Evolutionary conservation across 306 rosid species (phyloP), one percentile per base, ranked within the genome.

Genomic region (Sicyos baderoa): DNA sequence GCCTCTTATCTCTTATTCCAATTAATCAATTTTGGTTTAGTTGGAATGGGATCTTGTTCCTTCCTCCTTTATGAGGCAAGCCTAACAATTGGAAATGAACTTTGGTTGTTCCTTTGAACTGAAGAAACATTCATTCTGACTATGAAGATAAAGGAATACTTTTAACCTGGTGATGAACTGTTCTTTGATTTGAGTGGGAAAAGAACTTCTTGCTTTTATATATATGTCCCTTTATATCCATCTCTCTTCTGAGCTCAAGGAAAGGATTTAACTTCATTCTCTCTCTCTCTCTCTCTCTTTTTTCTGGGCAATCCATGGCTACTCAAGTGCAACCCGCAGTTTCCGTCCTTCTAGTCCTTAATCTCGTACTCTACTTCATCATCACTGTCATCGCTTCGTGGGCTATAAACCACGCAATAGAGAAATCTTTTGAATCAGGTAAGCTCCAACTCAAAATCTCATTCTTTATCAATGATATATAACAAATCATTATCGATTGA

Each of bases 381-480:
- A 79, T 90, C 1, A 72, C 81, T 11, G 89, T 75, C n/a, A 85
- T 88, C 48, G 90, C 99, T 52, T 77, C 96, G 25, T 90, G 99
- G 99, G 96, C 91, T 16, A 79, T 85, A 54, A 87, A 88, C 75
- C 91, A 93, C 73, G 97, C 88, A 23, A 85, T 93, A 72, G 75
- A 88, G 75, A 85, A 79, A 68, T 70, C 97, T 65, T 76, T 45
- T 2, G 91, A 93, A 76, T 3, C 88, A 75, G 97, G 99, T 93
- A 75, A 59, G 4, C 65, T 71, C 9, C 51, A 2, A 25, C 49
- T 58, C 54, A 10, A n/a, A n/a, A n/a, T n/a, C n/a, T n/a, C 21
- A 7, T 22, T 19, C 70, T 64, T 63, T 1, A n/a, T 60, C 21
- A 55, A 22, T 35, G 15, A 29, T 29, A 29, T 2, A 29, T 29